Evolutionary conservation across 163 green algal genomes (phyloP), one percentile per base, ranked within the genome.

Genomic region (Scenedesmus sp.): DNA sequence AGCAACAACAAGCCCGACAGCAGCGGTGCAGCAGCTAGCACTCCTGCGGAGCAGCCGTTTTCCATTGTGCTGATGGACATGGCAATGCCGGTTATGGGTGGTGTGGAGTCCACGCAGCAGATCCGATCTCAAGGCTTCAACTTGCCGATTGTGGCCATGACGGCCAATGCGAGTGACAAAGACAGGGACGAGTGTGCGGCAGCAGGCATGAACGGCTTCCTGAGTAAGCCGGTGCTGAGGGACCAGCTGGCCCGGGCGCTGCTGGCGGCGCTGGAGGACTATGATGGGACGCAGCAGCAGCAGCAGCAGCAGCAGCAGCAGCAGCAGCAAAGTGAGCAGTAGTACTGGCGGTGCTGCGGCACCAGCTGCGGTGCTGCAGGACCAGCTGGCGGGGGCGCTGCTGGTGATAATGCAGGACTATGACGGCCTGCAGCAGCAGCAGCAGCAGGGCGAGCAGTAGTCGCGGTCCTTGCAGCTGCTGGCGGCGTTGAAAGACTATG

Each of bases 71-170:
- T 99, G 64, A 98, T 98, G 97, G 97, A 99, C 94, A 98, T 98
- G 93, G 91, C 95, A 55, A 99, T 99, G 97, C 97, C 97, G 18
- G 94, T 97, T n/a, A 97, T 98, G 96, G 94, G 95, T 77, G 97
- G 97, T n/a, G 93, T 97, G 46, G 94, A 96, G 34, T 93, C 95
- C 2, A 97, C 97, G 16, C 84, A 92, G 60, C n/a, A 56, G 7
- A 91, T 93, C 8, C 57, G 90, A 3, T 79, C 62, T 6, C 64
- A 62, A 5, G 86, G 90, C 12, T 85, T 88, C 56, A 26, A 7
- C 2, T 34, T 97, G 74, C 94, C 96, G 4, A 97, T 99, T 86
- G 93, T 99, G 55, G 97, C 97, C 20, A 96, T 99, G 94, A 98
- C 96, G 0, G 97, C 97, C 56, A 98, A 99, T 89, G 97, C 97